Evolutionary conservation across 1,139 yeast species (phyloP).

Genomic region (Kodamaea suecica): DNA sequence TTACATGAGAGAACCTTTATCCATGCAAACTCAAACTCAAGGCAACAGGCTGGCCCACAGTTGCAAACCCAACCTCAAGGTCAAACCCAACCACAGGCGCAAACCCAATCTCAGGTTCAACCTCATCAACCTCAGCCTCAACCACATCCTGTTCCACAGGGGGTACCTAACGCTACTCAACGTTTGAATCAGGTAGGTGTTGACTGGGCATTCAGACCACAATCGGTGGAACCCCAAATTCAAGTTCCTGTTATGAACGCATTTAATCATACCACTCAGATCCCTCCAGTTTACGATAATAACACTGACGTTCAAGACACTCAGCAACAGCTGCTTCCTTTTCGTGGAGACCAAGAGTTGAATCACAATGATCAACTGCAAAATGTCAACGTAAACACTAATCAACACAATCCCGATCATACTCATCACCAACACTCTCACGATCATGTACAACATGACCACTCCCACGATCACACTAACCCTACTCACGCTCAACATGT

Average conservation of each 20-base stretch:
- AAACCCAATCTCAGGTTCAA: no score
- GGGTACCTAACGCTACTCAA: no score
- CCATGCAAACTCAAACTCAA: slow-evolving; percentile 29
- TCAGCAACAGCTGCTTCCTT: no score
- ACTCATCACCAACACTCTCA: slow-evolving; percentile 4
- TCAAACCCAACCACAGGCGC: no score
- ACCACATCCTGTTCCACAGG: neutral
- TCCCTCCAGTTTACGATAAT: no score
- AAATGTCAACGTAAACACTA: no score
- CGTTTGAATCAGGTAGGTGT: slow-evolving; percentile 1
- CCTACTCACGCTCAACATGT: neutral
- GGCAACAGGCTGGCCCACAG: slow-evolving; percentile 12
- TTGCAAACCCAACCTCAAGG: slow-evolving; percentile 1
- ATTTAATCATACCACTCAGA: neutral
- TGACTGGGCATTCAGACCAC: slow-evolving; percentile 1
- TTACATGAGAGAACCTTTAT: slow-evolving; percentile 39
- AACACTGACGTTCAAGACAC: no score
- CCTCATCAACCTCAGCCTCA: no score
- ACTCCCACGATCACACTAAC: slow-evolving; percentile 7
- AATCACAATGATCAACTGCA: no score
- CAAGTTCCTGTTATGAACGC: slow-evolving; percentile 1
- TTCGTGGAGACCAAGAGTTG: no score
- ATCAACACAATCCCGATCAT: slow-evolving; percentile 6
- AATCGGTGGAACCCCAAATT: slow-evolving; percentile 5
- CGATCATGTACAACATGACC: slow-evolving; percentile 4